Evolutionary conservation across 1,139 yeast genomes (phyloP), one percentile per base, ranked within the genome.

Genomic region (Hanseniaspora uvarum): DNA sequence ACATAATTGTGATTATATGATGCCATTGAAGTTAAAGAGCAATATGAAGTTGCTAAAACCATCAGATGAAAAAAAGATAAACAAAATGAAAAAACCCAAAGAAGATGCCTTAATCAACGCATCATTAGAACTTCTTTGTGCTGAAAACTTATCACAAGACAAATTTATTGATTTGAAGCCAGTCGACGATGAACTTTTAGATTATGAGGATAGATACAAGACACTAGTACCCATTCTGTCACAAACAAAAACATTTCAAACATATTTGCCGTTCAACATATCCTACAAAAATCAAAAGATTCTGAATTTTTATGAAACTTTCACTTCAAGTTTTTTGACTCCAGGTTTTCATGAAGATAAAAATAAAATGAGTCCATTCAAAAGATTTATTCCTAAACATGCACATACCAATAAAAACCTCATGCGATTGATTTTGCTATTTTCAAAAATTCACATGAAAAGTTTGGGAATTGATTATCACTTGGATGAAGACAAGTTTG

Each of bases 1-100:
- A 2, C 60, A 57, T 36, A 61, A 68, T 11, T 85, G 94, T 66
- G 89, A 83, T 61, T 85, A 85, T 61, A 71, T 83, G 3, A 62
- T 83, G 26, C 78, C 40, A 77, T 18, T 41, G 8, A 40, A 21
- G 5, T 10, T 49, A 5, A 49, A 41, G 16, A 33, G 10, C 3
- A 14, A 12, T 3, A 34, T 12, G 5, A 36, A 24, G 14, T 31
- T 28, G 1, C 12, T 6, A n/a, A 31, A 19, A 7, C 1, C 14
- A 11, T 8, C 19, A 7, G 12, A 16, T 5, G 18, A 24, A 10
- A 39, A 39, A 1, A 39, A 39, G n/a, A 30, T 39, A 24, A 39
- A 23, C 3, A 39, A 39, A 24, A n/a, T 39, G 14, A 18, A n/a
- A 28, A 46, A 26, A 18, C 4, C 19, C 11, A 45, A 45, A 8